Percentiles rank a stretch among this genome's conserved stretches.
Conservation (phyloP, 352 stramenopile genomes). For the Phytopythium sindhum region DNA sequence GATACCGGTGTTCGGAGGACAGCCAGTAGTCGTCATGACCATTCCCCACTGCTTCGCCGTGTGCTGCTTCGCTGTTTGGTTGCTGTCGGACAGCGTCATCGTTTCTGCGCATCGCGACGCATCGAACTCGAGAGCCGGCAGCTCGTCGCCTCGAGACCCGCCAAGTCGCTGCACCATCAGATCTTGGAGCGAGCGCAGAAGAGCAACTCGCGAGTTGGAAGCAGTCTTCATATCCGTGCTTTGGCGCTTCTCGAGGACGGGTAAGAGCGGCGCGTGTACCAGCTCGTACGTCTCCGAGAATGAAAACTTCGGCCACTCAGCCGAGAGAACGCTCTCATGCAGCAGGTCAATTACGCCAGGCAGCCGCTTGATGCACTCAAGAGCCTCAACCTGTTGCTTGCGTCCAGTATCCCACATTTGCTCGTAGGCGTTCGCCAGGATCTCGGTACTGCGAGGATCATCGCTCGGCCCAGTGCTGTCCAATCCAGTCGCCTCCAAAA, state of each 20-base stretch:
- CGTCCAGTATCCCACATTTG: conserved; percentile 62
- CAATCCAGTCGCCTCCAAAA: conserved; percentile 50
- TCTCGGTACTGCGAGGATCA: conserved; percentile 42
- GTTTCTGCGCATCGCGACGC: conserved; percentile 83
- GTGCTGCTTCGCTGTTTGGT: conserved; percentile 86
- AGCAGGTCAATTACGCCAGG: conserved; percentile 58
- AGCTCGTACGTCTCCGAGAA: conserved; percentile 62
- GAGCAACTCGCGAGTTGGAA: conserved; percentile 49
- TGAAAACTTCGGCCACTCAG: conserved; percentile 50
- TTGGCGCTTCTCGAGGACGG: conserved; percentile 50
- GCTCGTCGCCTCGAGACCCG: conserved; percentile 66
- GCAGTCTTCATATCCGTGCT: conserved; percentile 6
- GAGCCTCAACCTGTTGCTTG: conserved; percentile 57
- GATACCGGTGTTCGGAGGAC: conserved; percentile 77
- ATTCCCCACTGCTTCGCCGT: conserved; percentile 90
- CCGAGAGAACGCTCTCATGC: conserved; percentile 60
- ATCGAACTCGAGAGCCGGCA: conserved; percentile 85
- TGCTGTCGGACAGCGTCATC: conserved; percentile 83
- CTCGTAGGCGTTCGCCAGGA: conserved; percentile 62
- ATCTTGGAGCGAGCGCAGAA: conserved; percentile 83
- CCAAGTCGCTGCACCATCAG: conserved; percentile 81
- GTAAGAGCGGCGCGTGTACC: conserved; percentile 60
- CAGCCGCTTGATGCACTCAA: conserved; percentile 67
- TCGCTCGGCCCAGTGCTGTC: conserved; percentile 21
- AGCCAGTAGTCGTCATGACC: conserved; percentile 85